Conservation (phyloP, 331 rosid species). For the Pyracantha coccinea region DNA sequence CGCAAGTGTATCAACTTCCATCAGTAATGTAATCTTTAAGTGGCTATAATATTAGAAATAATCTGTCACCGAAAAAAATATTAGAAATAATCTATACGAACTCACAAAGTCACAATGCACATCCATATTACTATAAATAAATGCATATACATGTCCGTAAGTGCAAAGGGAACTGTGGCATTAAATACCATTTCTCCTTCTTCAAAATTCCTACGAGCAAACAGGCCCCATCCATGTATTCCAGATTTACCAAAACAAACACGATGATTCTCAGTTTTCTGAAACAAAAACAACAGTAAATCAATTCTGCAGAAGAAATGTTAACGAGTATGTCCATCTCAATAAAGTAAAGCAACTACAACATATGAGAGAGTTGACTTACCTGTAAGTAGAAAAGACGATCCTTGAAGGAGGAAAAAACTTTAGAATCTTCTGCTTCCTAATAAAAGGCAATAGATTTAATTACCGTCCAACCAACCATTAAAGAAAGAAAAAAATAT, state of each 20-base stretch:
- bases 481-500: not conserved
- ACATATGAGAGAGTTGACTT: slow-evolving; percentile 14
- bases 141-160: not conserved
- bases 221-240: slow-evolving; percentile 99
- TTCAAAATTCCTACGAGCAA: slow-evolving; percentile 81
- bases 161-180: slow-evolving; percentile 22
- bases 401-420: slow-evolving; percentile 75
- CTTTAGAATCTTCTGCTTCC: slow-evolving; percentile 57
- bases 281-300: slow-evolving; percentile 16
- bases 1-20: not conserved
- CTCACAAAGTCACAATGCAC: too few relatives aligned
- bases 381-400: slow-evolving; percentile 79
- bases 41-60: not conserved
- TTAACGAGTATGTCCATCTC: not conserved
- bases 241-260: slow-evolving; percentile 94
- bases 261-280: slow-evolving; percentile 71
- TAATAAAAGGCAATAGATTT: slow-evolving; percentile 26
- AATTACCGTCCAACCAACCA: not conserved
- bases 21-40: not conserved
- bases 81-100: not conserved
- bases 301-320: not conserved
- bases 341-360: not conserved
- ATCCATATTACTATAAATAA: too few relatives aligned
- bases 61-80: too few relatives aligned
- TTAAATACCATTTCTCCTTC: slow-evolving; percentile 92